Evolutionary conservation across 2,329 filamentous ascomycete species (phyloP).

Genomic region (Neonectria hederae): DNA sequence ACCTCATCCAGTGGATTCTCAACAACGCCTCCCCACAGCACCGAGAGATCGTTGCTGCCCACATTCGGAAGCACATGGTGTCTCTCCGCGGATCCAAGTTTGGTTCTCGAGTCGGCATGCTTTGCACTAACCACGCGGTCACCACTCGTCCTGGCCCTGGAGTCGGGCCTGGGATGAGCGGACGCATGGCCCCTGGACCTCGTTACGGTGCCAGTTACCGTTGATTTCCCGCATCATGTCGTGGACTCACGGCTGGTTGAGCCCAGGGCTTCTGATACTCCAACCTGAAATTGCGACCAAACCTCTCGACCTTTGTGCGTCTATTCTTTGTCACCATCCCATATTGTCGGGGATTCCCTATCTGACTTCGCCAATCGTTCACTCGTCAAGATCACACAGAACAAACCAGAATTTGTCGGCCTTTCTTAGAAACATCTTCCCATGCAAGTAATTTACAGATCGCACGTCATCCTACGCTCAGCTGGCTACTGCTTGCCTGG

Average conservation of each 20-base stretch:
- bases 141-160: constrained; percentile 89
- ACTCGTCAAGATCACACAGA: constrained; percentile 47
- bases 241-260: not conserved
- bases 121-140: constrained; percentile 94
- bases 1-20: constrained; percentile 96
- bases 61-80: constrained; percentile 99
- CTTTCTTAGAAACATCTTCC: constrained; percentile 61
- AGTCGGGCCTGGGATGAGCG: constrained; percentile 70
- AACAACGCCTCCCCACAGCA: constrained; percentile 88
- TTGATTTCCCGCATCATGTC: constrained; percentile 43
- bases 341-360: constrained; percentile 38
- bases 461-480: constrained; percentile 67
- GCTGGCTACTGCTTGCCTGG: constrained; percentile 58
- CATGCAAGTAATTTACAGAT: constrained; percentile 62
- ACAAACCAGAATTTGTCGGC: constrained; percentile 57
- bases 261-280: not conserved
- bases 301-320: constrained; percentile 23
- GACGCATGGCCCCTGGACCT: constrained; percentile 66
- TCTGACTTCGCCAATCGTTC: constrained; percentile 46
- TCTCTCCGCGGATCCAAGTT: constrained; percentile 98
- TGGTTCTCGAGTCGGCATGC: constrained; percentile 97
- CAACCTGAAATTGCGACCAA: constrained; percentile 12
- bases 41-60: constrained; percentile 89
- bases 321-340: constrained; percentile 39
- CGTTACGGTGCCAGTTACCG: constrained; percentile 69